These are phyloP conservation scores for Akebia trifoliata DNA, from an alignment of 164 flowering plant species.

Conservation along the genomic window DNA sequence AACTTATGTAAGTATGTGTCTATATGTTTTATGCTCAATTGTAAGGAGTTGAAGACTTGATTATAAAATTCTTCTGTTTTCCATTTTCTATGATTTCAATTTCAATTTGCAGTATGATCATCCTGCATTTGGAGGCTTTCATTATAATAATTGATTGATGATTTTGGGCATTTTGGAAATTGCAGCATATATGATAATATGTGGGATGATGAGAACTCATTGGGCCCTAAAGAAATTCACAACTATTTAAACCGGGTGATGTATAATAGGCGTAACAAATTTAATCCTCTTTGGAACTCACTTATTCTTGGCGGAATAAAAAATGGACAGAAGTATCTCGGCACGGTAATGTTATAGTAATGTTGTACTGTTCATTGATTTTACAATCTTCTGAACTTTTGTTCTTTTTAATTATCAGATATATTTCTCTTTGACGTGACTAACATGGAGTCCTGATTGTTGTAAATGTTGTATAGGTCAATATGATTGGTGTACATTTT, in stretches of 20 bases:
- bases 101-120: too few species aligned
- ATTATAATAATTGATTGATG: too few species aligned
- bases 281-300: slow-evolving; percentile 85
- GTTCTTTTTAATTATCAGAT: too few species aligned
- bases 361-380: too few species aligned
- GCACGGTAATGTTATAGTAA: slow-evolving; percentile 55
- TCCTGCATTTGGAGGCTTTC: too few species aligned
- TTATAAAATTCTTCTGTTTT: too few species aligned
- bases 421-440: too few species aligned
- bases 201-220: slow-evolving; percentile 98
- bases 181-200: slow-evolving; percentile 83
- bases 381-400: background rate
- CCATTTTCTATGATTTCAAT: too few species aligned
- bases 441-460: background rate
- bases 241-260: slow-evolving; percentile 57
- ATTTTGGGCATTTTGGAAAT: slow-evolving; percentile 12
- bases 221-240: slow-evolving; percentile 95
- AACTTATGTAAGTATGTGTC: slow-evolving; percentile 80
- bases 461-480: slow-evolving; percentile 46
- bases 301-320: slow-evolving; percentile 94
- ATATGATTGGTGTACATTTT: slow-evolving; percentile 90
- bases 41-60: too few species aligned
- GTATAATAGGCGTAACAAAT: slow-evolving; percentile 39
- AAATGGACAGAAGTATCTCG: slow-evolving; percentile 93
- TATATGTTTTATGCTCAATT: too few species aligned